Conservation (phyloP, 139 green algal genomes). For the Volvox reticuliferus region DNA sequence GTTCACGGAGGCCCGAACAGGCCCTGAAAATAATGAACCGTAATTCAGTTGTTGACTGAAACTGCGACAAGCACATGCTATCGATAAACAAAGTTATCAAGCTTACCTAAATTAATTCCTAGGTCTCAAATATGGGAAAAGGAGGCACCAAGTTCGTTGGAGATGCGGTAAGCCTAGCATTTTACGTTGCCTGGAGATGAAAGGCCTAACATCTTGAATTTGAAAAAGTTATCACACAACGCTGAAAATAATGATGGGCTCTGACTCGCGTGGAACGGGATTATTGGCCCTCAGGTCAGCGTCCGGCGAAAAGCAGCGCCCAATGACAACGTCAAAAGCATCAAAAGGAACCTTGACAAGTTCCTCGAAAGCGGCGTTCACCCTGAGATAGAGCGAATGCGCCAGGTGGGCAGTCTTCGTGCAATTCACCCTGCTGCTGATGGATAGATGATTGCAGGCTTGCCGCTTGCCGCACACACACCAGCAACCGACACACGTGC, state of each 20-base stretch:
- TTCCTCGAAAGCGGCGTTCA: conserved; percentile 64
- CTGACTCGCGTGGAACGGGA: background rate
- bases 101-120: too few relatives aligned
- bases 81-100: too few relatives aligned
- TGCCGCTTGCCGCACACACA: background rate
- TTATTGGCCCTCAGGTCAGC: conserved; percentile 1
- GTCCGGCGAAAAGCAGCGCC: background rate
- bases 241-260: background rate
- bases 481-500: background rate
- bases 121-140: conserved; percentile 51
- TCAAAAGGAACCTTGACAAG: conserved; percentile 59
- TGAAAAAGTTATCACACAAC: background rate
- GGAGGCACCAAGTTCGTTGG: conserved; percentile 55
- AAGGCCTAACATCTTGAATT: background rate
- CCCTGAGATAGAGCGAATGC: conserved; percentile 47
- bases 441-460: background rate
- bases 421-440: background rate
- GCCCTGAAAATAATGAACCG: too few relatives aligned
- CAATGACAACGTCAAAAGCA: conserved; percentile 19
- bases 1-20: too few relatives aligned
- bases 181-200: too few relatives aligned
- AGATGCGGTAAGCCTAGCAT: conserved; percentile 14
- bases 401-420: background rate
- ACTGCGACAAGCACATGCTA: too few relatives aligned
- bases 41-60: too few relatives aligned